These are phyloP conservation scores for Daldinia childiae DNA, from an alignment of 495 filamentous ascomycete genomes.

Conservation along the genomic window DNA sequence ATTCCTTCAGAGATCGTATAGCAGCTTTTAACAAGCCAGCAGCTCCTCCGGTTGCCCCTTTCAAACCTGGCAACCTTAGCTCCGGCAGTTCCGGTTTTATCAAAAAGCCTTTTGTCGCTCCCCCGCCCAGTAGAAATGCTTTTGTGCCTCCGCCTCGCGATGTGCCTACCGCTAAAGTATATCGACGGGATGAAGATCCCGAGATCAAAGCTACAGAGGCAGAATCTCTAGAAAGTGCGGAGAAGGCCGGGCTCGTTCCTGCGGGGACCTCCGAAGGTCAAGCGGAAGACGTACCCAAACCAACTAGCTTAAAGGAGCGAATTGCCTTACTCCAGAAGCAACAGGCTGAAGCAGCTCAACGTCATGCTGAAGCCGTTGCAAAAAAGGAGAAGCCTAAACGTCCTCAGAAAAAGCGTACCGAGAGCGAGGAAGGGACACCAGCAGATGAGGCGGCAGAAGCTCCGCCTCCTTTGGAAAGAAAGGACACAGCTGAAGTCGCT, in stretches of 20 bases:
- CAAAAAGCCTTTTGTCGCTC: conserved; percentile 98
- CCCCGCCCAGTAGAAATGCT: conserved; percentile 91
- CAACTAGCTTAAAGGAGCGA: conserved; percentile 90
- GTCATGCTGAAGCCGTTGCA: conserved; percentile 78
- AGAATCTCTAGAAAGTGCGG: conserved; percentile 64
- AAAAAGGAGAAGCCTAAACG: conserved; percentile 90
- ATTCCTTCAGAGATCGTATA: conserved; percentile 92
- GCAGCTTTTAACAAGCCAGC: conserved; percentile 95
- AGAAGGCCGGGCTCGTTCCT: conserved; percentile 66
- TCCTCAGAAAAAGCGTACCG: conserved; percentile 81
- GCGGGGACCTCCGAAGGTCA: conserved; percentile 56
- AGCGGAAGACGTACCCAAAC: conserved; percentile 86
- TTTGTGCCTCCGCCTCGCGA: conserved; percentile 78
- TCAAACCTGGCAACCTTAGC: conserved; percentile 75
- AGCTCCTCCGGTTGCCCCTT: conserved; percentile 84
- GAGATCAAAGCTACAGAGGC: conserved; percentile 75
- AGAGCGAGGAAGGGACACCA: conserved; percentile 57
- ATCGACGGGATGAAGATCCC: conserved; percentile 88
- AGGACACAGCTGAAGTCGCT: conserved; percentile 61
- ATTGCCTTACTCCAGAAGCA: conserved; percentile 95
- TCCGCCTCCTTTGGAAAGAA: conserved; percentile 53
- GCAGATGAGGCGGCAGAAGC: conserved; percentile 53
- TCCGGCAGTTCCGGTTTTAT: conserved; percentile 74
- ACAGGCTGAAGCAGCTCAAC: conserved; percentile 83
- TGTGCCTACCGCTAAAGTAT: conserved; percentile 75